These are phyloP conservation scores for Talaromyces trachyspermus DNA, from an alignment of 495 filamentous ascomycete species.

Conservation along the genomic window DNA sequence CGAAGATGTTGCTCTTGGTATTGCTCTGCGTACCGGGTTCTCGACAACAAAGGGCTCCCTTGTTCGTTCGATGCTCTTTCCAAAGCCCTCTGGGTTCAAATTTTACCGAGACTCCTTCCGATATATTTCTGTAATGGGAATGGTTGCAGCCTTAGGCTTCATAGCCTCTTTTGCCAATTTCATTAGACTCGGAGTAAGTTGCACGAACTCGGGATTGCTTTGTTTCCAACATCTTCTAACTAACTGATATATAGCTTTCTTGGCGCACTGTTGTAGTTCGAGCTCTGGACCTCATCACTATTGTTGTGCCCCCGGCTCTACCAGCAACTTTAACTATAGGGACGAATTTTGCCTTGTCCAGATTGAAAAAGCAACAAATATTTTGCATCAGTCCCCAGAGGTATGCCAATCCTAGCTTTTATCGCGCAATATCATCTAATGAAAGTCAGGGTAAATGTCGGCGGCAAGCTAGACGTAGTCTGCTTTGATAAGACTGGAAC, in stretches of 20 bases:
- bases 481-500: slow-evolving; percentile 99
- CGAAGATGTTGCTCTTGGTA: slow-evolving; percentile 84
- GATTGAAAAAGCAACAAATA: slow-evolving; percentile 79
- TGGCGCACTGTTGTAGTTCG: slow-evolving; percentile 88
- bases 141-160: slow-evolving; percentile 84
- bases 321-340: slow-evolving; percentile 95
- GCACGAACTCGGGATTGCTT: neutral
- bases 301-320: slow-evolving; percentile 94
- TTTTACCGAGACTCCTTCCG: slow-evolving; percentile 97
- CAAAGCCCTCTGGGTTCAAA: slow-evolving; percentile 95
- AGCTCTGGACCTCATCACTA: slow-evolving; percentile 93
- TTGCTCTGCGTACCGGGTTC: slow-evolving; percentile 90
- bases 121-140: slow-evolving; percentile 94
- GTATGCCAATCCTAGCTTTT: slow-evolving; percentile 19
- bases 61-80: slow-evolving; percentile 97
- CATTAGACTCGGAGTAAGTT: slow-evolving; percentile 59
- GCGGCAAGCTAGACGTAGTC: slow-evolving; percentile 89
- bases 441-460: slow-evolving; percentile 75
- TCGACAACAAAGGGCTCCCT: slow-evolving; percentile 95
- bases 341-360: slow-evolving; percentile 85
- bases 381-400: slow-evolving; percentile 97
- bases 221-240: slow-evolving; percentile 15
- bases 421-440: slow-evolving; percentile 1
- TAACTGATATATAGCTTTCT: slow-evolving; percentile 42
- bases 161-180: slow-evolving; percentile 90